Base-by-base conservation (phyloP, 768 basidiomycete species). In the Tricholoma sp. region DNA sequence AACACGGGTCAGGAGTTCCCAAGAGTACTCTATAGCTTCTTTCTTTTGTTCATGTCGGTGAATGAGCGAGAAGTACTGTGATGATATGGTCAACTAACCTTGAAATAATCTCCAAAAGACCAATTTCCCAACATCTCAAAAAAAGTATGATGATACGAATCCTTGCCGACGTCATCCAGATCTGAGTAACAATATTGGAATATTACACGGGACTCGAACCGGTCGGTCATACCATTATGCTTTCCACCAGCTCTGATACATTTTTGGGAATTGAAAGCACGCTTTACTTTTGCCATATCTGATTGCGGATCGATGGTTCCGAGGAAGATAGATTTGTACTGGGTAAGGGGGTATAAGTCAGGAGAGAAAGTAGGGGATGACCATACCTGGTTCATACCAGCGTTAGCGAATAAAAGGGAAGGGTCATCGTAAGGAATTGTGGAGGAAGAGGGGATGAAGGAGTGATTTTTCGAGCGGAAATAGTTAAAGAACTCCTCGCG, bases 91-190 rank as follows among this genome's bases (percentile, higher is more conserved):
- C 19, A 45, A 39, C 24, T 43, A 64, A 84, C 95, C 84, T 99
- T 99, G 85, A 99, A 99, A 77, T 99, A 99, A 72, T 99, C 95
- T 0, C 97, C 97, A 64, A 98, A 99, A 4, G 95, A 98, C 97
- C 97, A 99, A 72, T 99, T 99, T 37, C 97, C 97, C 61, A 99
- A 75, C 97, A 99, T 99, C 75, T 99, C 97, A 67, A 99, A 99
- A 76, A 96, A 95, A 1, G 93, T 97, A 68, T 96, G 91, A 67
- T 98, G 96, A 71, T 98, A 98, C 2, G 94, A 95, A 69, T 98
- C 97, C 73, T 94, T 96, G 37, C 97, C 97, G 57, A 99, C 97
- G 73, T 99, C 97, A 69, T 99, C 97, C 57, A 99, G 81, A 73
- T 99, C 97, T 98, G 31, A 32, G 14, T 43, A 43, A 27, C 29